phyloP scores from a whole-genome alignment of 2,329 filamentous ascomycete genomes.

The Fusarium sp. region DNA sequence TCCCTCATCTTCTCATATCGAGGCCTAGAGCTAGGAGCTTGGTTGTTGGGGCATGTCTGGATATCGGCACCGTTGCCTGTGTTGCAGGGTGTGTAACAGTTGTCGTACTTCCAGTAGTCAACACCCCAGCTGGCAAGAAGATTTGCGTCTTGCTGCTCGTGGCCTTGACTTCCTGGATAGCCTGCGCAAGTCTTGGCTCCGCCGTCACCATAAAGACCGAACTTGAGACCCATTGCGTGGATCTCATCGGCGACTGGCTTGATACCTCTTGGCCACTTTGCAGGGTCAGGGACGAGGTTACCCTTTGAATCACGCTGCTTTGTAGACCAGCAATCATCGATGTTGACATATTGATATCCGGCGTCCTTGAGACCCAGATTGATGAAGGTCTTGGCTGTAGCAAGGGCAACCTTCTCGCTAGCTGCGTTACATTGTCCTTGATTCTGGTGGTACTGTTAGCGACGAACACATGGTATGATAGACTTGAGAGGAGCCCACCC shows the following conservation, averaged over 20 bases:
- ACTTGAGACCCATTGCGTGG: conserved; percentile 22
- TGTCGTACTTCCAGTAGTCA: conserved; percentile 27
- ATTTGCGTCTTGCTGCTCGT: conserved; percentile 17
- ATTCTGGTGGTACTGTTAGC: background rate
- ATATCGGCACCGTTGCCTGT: conserved; percentile 6
- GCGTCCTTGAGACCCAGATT: conserved; percentile 16
- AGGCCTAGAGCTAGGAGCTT: conserved; percentile 9
- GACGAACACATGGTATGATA: rapidly evolving
- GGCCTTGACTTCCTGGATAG: conserved; percentile 16
- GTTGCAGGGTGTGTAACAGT: conserved; percentile 20
- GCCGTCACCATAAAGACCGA: conserved; percentile 11
- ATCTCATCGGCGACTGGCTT: conserved; percentile 22
- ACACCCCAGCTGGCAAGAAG: conserved; percentile 23
- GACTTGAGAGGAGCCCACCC: background rate
- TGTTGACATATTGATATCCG: conserved; percentile 21
- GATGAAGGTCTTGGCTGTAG: conserved; percentile 18
- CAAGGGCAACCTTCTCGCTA: conserved; percentile 19
- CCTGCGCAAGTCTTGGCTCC: conserved; percentile 21
- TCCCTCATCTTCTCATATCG: conserved; percentile 20
- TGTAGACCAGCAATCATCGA: conserved; percentile 28
- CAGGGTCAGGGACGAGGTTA: conserved; percentile 14
- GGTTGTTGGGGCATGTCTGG: conserved; percentile 1
- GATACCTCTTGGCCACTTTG: conserved; percentile 23
- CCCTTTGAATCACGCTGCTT: conserved; percentile 16
- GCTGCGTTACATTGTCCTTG: conserved; percentile 22